Conservation (phyloP, 2,329 filamentous ascomycete species). For the Aspergillus cejpii region DNA sequence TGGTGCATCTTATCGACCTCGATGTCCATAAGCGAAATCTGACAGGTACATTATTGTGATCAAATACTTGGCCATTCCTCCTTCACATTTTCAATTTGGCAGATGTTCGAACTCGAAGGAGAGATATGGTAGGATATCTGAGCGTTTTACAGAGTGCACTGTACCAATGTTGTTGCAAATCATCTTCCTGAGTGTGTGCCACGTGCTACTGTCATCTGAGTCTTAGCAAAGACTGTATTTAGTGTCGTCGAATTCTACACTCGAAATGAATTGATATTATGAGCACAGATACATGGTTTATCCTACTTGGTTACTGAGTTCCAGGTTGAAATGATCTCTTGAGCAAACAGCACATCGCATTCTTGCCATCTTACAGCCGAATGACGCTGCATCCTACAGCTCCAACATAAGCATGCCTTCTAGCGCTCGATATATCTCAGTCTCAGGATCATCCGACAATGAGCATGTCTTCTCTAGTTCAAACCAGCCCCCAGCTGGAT, state of each 20-base stretch:
- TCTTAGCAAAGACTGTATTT: neutral
- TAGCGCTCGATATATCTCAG: constrained; percentile 29
- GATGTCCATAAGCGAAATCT: neutral
- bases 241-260: neutral
- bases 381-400: constrained; percentile 22
- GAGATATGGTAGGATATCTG: no score
- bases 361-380: constrained; percentile 21
- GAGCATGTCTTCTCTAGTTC: constrained; percentile 14
- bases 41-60: neutral
- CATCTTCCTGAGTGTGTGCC: constrained; percentile 5
- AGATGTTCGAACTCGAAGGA: no score
- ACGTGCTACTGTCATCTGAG: constrained; percentile 6
- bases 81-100: neutral
- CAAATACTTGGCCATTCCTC: neutral
- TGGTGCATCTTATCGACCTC: no score
- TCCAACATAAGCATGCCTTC: constrained; percentile 22
- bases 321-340: neutral
- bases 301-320: neutral
- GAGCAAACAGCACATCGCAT: constrained; percentile 21
- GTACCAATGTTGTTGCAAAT: constrained; percentile 13
- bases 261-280: neutral
- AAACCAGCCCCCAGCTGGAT: constrained; percentile 14
- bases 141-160: constrained; percentile 7
- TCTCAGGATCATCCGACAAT: constrained; percentile 29
- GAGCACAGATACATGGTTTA: neutral